A percentile compares a stretch with the other conserved stretches of the same genome.
phyloP scores from a whole-genome alignment of 345 rosid species.

The Citrus sp. region DNA sequence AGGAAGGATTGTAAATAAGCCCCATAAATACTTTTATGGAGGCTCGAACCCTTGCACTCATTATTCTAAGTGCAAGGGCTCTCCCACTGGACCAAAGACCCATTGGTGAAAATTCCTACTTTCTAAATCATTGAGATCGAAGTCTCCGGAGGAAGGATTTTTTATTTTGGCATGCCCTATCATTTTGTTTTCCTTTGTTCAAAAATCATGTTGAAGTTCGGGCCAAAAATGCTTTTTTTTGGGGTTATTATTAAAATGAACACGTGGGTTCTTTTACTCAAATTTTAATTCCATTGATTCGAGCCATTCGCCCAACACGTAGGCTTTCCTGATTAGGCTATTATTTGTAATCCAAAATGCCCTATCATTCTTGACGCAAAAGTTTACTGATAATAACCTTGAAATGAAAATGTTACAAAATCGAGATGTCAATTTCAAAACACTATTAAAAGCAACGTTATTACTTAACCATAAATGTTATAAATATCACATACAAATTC shows the following conservation, averaged over 20 bases:
- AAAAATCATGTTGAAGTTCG: background rate
- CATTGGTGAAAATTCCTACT: no score
- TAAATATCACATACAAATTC: background rate
- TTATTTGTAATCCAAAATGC: background rate
- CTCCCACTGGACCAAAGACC: no score
- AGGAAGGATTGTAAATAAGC: no score
- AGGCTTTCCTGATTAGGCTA: background rate
- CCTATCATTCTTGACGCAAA: background rate
- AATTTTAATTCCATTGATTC: background rate
- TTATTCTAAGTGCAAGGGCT: no score
- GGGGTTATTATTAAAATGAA: background rate
- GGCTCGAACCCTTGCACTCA: no score
- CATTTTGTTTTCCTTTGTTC: background rate
- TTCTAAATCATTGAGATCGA: no score
- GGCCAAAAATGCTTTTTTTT: background rate
- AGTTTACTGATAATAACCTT: no score
- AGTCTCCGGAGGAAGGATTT: no score
- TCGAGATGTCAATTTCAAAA: background rate
- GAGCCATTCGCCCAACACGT: background rate
- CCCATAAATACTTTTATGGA: no score
- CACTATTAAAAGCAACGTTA: background rate
- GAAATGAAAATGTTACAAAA: background rate
- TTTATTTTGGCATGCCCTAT: background rate
- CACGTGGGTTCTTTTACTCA: background rate
- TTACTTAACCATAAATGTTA: background rate